phyloP scores from a whole-genome alignment of 1,284 basidiomycete species.

The Cutaneotrichosporon dermatis region DNA sequence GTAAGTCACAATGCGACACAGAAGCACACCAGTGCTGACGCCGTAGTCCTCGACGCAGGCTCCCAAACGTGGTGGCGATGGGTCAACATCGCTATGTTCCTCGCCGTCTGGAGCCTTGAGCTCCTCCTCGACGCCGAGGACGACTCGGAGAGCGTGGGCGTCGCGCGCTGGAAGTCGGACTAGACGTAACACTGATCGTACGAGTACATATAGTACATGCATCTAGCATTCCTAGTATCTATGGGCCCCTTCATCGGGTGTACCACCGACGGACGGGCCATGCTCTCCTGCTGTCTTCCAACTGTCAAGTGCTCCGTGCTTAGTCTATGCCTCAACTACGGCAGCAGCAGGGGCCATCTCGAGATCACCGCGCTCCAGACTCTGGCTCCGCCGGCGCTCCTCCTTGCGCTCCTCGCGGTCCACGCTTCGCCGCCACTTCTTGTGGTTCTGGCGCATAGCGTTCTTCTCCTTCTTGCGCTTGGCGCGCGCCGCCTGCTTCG shows the following conservation, averaged over 20 bases:
- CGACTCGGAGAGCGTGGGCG: slow-evolving; percentile 34
- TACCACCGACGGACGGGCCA: too few relatives aligned
- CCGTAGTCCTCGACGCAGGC: slow-evolving; percentile 47
- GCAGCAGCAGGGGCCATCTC: neutral
- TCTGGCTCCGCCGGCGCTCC: neutral
- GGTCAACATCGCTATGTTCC: slow-evolving; percentile 48
- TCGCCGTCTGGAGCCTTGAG: slow-evolving; percentile 48
- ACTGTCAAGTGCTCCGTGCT: too few relatives aligned
- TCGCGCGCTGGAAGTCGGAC: slow-evolving; percentile 44
- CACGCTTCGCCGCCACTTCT: neutral
- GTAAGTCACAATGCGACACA: slow-evolving; percentile 23
- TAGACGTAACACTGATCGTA: slow-evolving; percentile 14
- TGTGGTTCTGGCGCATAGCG: slow-evolving; percentile 6
- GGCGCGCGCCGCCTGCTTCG: slow-evolving; percentile 40
- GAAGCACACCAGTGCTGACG: neutral
- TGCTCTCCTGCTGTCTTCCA: too few relatives aligned
- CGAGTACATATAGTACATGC: slow-evolving; percentile 2
- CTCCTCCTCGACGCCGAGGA: slow-evolving; percentile 48
- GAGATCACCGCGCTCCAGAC: neutral
- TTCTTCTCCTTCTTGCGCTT: slow-evolving; percentile 36
- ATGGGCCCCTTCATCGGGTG: neutral
- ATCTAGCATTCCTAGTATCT: slow-evolving; percentile 7
- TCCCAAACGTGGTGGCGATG: slow-evolving; percentile 50
- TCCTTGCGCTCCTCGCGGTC: slow-evolving; percentile 1
- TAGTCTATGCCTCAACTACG: too few relatives aligned